These are phyloP conservation scores for Arthrobotrys conoides DNA, from an alignment of 2,329 filamentous ascomycete species.

Conservation along the genomic window DNA sequence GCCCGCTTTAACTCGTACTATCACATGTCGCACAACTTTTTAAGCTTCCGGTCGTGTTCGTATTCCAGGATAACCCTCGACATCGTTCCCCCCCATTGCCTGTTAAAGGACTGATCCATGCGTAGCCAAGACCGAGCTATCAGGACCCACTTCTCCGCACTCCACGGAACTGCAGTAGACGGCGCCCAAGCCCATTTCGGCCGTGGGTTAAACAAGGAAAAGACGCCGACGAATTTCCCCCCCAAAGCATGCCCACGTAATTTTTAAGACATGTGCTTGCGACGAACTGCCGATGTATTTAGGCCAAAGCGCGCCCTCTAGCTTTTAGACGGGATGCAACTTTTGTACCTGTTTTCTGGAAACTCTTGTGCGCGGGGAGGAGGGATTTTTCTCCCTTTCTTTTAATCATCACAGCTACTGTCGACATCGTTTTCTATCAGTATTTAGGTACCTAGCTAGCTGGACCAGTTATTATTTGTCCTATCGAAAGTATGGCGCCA, in stretches of 20 bases:
- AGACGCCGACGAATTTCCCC: constrained; percentile 18
- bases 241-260: not conserved
- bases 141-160: constrained; percentile 44
- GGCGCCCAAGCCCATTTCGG: constrained; percentile 42
- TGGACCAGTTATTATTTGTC: not conserved
- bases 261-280: constrained; percentile 53
- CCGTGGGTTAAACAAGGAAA: constrained; percentile 51
- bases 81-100: constrained; percentile 24
- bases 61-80: constrained; percentile 16
- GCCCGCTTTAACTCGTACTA: not conserved
- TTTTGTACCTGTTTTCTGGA: constrained; percentile 9
- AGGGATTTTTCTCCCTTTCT: not conserved
- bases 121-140: constrained; percentile 33
- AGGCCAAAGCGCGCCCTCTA: constrained; percentile 29
- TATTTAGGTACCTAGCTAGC: not conserved
- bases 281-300: constrained; percentile 48
- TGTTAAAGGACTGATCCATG: constrained; percentile 13
- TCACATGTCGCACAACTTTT: constrained; percentile 27
- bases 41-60: constrained; percentile 16
- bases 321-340: not conserved
- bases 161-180: not conserved
- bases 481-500: constrained; percentile 32
- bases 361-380: not conserved
- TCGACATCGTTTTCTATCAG: not conserved
- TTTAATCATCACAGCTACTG: not conserved